phyloP scores from a whole-genome alignment of 2,329 filamentous ascomycete species.

The Aspergillus sp. region DNA sequence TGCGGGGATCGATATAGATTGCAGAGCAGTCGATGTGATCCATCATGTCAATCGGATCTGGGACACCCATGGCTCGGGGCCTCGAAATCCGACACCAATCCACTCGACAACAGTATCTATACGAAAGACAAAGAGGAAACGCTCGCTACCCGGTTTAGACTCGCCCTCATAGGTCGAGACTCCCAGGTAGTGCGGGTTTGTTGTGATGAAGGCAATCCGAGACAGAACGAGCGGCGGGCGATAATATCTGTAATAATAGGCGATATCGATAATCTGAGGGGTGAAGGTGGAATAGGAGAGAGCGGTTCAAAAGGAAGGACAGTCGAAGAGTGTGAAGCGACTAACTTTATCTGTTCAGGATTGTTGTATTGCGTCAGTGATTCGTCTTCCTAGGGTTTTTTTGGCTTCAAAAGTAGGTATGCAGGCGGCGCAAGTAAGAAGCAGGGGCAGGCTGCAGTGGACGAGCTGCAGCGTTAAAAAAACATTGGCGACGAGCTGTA shows the following conservation, averaged over 20 bases:
- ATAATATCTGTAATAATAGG: not conserved
- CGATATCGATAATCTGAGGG: not conserved
- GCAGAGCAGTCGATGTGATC: conserved; percentile 44
- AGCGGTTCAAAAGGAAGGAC: conserved; percentile 15
- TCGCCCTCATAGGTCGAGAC: conserved; percentile 29
- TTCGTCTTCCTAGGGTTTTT: conserved; percentile 1
- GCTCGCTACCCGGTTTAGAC: conserved; percentile 16
- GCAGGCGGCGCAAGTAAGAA: conserved; percentile 16
- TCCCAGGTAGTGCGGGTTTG: not conserved
- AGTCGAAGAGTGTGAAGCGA: conserved; percentile 10
- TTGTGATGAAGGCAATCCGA: not conserved
- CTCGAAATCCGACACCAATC: conserved; percentile 13
- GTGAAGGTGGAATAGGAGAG: not conserved
- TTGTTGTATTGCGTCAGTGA: conserved; percentile 15
- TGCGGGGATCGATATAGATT: conserved; percentile 49
- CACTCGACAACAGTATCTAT: conserved; percentile 9
- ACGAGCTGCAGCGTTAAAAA: conserved; percentile 18
- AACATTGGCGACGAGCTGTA: conserved; percentile 17
- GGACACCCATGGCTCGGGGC: conserved; percentile 20
- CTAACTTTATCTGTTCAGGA: conserved; percentile 10
- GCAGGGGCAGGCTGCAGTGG: conserved; percentile 9
- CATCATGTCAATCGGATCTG: conserved; percentile 32
- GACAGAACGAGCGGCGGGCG: conserved; percentile 16
- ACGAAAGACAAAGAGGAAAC: conserved; percentile 7
- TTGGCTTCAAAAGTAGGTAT: conserved; percentile 2